phyloP scores from a whole-genome alignment of 2,329 filamentous ascomycete species.

The Grosmannia penicillata region DNA sequence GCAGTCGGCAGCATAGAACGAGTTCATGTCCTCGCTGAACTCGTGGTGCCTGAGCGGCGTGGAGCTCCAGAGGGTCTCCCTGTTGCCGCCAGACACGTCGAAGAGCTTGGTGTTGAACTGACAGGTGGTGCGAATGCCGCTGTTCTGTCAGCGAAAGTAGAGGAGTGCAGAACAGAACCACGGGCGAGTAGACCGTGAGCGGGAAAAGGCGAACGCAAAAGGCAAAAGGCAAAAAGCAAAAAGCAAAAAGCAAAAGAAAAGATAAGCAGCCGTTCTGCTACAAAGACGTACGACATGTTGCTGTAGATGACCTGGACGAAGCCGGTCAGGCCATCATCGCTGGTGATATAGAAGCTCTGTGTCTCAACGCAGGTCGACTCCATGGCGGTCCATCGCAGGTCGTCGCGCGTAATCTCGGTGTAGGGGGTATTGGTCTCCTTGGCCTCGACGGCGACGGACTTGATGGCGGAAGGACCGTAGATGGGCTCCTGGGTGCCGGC shows the following conservation, averaged over 20 bases:
- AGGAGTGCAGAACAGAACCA: not conserved
- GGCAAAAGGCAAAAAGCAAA: too few species aligned
- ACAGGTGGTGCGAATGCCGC: constrained; percentile 75
- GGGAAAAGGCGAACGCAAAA: too few species aligned
- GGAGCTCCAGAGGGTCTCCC: constrained; percentile 70
- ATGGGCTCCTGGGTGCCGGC: constrained; percentile 93
- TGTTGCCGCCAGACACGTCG: constrained; percentile 51
- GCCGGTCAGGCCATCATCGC: constrained; percentile 61
- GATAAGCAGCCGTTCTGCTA: too few species aligned
- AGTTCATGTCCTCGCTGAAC: constrained; percentile 71
- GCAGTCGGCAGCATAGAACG: constrained; percentile 75
- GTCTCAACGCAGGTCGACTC: constrained; percentile 87
- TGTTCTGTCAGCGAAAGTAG: constrained; percentile 20
- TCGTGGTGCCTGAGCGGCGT: constrained; percentile 64
- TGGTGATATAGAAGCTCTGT: constrained; percentile 81
- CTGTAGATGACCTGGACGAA: constrained; percentile 93
- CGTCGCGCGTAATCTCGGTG: constrained; percentile 62
- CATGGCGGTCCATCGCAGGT: constrained; percentile 70
- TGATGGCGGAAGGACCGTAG: constrained; percentile 81
- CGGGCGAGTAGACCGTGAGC: not conserved
- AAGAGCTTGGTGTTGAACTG: constrained; percentile 96
- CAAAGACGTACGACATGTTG: constrained; percentile 69
- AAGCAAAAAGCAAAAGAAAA: too few species aligned
- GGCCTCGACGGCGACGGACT: constrained; percentile 69
- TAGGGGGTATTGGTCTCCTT: constrained; percentile 64